Evolutionary conservation across 1,139 yeast genomes (phyloP).

Genomic region (Hansenula sp.): DNA sequence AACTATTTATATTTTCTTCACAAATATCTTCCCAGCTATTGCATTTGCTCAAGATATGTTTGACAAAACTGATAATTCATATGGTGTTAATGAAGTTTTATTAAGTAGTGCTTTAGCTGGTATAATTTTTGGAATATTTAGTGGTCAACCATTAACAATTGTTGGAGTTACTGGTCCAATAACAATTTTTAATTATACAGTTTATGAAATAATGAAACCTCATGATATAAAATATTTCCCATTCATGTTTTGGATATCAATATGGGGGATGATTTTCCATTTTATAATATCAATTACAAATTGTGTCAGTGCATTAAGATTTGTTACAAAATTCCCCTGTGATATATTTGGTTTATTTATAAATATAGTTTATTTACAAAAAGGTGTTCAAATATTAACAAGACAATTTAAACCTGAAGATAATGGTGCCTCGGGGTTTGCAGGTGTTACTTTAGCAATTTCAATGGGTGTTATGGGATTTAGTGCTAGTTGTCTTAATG

Average conservation of each 20-base stretch:
- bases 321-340: slow-evolving; percentile 80
- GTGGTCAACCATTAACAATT: slow-evolving; percentile 90
- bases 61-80: slow-evolving; percentile 77
- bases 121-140: slow-evolving; percentile 74
- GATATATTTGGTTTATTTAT: slow-evolving; percentile 93
- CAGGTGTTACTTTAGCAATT: slow-evolving; percentile 69
- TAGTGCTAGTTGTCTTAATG: slow-evolving; percentile 52
- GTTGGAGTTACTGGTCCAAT: slow-evolving; percentile 99
- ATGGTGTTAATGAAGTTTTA: slow-evolving; percentile 88
- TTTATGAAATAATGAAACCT: slow-evolving; percentile 71
- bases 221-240: slow-evolving; percentile 53
- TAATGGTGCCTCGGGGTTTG: slow-evolving; percentile 60
- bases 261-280: slow-evolving; percentile 89
- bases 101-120: slow-evolving; percentile 87
- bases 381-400: slow-evolving; percentile 77
- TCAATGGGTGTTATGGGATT: slow-evolving; percentile 74
- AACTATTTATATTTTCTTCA: slow-evolving; percentile 77
- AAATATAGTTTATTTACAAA: slow-evolving; percentile 83
- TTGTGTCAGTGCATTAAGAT: slow-evolving; percentile 62
- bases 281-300: slow-evolving; percentile 67
- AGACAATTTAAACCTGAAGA: slow-evolving; percentile 55
- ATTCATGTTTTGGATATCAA: slow-evolving; percentile 93
- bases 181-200: slow-evolving; percentile 86
- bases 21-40: slow-evolving; percentile 86
- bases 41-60: slow-evolving; percentile 98